Conservation (phyloP, 2,329 filamentous ascomycete species). For the Cercospora canescens region DNA sequence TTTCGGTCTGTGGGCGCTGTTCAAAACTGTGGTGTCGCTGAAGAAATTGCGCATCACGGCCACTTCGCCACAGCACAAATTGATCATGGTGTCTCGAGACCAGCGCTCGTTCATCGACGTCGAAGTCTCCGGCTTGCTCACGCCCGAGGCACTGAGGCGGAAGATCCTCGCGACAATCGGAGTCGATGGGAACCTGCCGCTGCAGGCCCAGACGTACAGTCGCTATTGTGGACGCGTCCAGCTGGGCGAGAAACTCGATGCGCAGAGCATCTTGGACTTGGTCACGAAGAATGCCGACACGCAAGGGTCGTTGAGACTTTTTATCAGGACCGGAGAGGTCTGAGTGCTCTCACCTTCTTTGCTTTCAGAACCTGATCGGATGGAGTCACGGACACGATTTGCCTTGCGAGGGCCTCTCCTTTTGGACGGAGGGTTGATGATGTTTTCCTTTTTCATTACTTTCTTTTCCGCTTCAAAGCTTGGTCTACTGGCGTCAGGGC, state of each 20-base stretch:
- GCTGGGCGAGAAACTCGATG: neutral
- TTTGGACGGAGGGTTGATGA: no score
- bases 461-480: neutral
- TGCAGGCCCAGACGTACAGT: neutral
- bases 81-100: neutral
- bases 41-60: slow-evolving; percentile 8
- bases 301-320: neutral
- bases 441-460: no score
- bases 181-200: neutral
- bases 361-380: no score
- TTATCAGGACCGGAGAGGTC: neutral
- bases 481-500: neutral
- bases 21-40: neutral
- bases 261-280: neutral
- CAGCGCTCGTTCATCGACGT: neutral
- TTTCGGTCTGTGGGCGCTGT: neutral
- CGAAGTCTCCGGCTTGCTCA: neutral
- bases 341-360: neutral
- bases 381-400: no score
- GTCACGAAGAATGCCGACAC: neutral
- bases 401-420: no score
- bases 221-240: neutral
- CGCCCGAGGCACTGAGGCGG: neutral
- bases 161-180: neutral
- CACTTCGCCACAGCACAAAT: neutral